Percentiles rank a stretch among this genome's conserved stretches.
Evolutionary conservation across 2,329 filamentous ascomycete genomes (phyloP).

Genomic region (Hymenoscyphus fraxineus): DNA sequence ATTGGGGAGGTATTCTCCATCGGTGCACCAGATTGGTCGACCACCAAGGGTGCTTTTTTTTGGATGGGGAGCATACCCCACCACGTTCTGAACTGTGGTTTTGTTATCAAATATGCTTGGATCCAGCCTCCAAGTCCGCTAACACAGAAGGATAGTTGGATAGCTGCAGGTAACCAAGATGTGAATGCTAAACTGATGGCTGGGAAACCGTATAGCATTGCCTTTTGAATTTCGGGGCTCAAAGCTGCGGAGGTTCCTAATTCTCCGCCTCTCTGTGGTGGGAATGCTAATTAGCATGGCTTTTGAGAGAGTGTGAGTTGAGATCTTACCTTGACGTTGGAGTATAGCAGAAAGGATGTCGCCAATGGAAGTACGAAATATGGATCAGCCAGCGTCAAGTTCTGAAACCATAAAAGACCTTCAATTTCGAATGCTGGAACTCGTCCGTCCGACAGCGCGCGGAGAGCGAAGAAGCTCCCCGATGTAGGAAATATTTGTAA

Average conservation of each 20-base stretch:
- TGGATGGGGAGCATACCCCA: constrained; percentile 37
- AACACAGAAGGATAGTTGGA: constrained; percentile 61
- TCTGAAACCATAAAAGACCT: constrained; percentile 71
- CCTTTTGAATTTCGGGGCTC: constrained; percentile 35
- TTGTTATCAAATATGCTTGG: constrained; percentile 46
- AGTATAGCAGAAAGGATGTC: constrained; percentile 45
- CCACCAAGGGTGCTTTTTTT: not conserved
- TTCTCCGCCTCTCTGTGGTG: constrained; percentile 45
- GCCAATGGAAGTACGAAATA: constrained; percentile 67
- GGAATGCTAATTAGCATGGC: constrained; percentile 9
- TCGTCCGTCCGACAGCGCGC: constrained; percentile 71
- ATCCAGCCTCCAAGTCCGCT: constrained; percentile 37
- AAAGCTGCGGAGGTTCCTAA: constrained; percentile 37
- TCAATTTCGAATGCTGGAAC: constrained; percentile 74
- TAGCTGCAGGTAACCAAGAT: constrained; percentile 41
- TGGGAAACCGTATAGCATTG: constrained; percentile 49
- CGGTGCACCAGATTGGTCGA: not conserved
- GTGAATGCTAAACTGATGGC: constrained; percentile 51
- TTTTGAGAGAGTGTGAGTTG: not conserved
- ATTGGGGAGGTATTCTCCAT: constrained; percentile 13
- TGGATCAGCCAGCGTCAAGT: constrained; percentile 75
- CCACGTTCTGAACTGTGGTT: constrained; percentile 37
- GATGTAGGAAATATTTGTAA: constrained; percentile 69
- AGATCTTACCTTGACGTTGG: not conserved
- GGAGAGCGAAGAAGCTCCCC: constrained; percentile 74